These are phyloP conservation scores for Fagus crenata DNA, from an alignment of 306 rosid species.

Conservation along the genomic window DNA sequence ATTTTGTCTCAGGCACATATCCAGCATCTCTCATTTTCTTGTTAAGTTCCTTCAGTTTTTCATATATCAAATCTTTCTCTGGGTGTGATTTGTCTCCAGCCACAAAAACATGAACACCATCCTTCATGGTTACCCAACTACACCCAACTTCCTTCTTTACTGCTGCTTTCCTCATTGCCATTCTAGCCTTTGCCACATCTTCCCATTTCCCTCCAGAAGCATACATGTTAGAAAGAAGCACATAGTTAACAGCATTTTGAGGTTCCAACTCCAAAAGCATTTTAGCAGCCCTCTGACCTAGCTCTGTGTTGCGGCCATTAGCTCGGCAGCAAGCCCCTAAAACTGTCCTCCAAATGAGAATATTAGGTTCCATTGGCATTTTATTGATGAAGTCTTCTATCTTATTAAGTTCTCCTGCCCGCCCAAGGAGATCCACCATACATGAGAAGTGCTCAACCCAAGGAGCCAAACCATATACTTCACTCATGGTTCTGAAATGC, in stretches of 20 bases:
- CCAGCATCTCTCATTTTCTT: conserved; percentile 68
- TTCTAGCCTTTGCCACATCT: conserved; percentile 66
- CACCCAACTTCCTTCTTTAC: conserved; percentile 90
- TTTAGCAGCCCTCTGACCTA: conserved; percentile 73
- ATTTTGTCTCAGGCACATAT: conserved; percentile 75
- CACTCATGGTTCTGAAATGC: conserved; percentile 66
- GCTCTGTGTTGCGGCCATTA: conserved; percentile 64
- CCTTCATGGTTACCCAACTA: conserved; percentile 96
- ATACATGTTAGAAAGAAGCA: conserved; percentile 90
- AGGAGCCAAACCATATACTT: conserved; percentile 62
- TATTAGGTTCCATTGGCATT: conserved; percentile 80
- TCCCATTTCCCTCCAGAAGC: conserved; percentile 85
- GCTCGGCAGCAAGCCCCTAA: conserved; percentile 75
- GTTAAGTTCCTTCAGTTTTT: conserved; percentile 63
- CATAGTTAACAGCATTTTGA: conserved; percentile 74
- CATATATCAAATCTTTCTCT: conserved; percentile 65
- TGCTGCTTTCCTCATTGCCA: conserved; percentile 77
- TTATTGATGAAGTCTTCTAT: conserved; percentile 63
- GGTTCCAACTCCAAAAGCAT: conserved; percentile 83
- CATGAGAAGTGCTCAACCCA: conserved; percentile 87
- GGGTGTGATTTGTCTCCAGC: conserved; percentile 88
- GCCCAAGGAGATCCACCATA: conserved; percentile 87
- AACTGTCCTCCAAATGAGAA: conserved; percentile 88
- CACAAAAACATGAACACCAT: conserved; percentile 86
- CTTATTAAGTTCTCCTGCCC: conserved; percentile 69